Evolutionary conservation across 2,329 filamentous ascomycete genomes (phyloP).

Genomic region (Aspergillus aculeatinus): DNA sequence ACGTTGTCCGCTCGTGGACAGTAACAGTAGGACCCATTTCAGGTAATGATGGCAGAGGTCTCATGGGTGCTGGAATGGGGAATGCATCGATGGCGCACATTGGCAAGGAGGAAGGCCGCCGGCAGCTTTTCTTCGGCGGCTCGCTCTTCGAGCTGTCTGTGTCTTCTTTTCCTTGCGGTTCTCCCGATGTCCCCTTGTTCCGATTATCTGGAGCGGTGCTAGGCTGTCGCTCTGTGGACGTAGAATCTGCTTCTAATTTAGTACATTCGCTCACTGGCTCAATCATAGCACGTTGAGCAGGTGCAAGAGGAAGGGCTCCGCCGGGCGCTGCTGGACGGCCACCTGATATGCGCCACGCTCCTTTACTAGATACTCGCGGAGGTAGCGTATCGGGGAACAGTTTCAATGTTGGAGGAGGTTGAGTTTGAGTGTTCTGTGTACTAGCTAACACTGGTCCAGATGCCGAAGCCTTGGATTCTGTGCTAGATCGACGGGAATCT

Average conservation of each 20-base stretch:
- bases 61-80: conserved; percentile 37
- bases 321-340: conserved; percentile 15
- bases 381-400: conserved; percentile 36
- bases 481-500: not conserved
- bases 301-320: conserved; percentile 4
- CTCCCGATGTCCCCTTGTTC: not conserved
- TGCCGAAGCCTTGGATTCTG: conserved; percentile 1
- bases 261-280: not conserved
- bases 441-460: conserved; percentile 12
- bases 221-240: not conserved
- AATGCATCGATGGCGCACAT: conserved; percentile 32
- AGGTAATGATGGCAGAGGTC: conserved; percentile 36
- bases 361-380: conserved; percentile 32
- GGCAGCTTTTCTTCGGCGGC: conserved; percentile 9
- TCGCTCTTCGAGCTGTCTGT: conserved; percentile 2
- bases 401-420: conserved; percentile 27
- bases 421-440: conserved; percentile 11
- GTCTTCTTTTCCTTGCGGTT: not conserved
- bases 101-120: conserved; percentile 26
- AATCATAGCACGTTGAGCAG: not conserved
- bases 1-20: not conserved
- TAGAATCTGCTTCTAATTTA: not conserved
- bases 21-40: conserved; percentile 14
- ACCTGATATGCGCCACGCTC: conserved; percentile 24
- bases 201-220: not conserved